Evolutionary conservation across 352 stramenopile genomes (phyloP).

Genomic region (Thalassiosira gravida): DNA sequence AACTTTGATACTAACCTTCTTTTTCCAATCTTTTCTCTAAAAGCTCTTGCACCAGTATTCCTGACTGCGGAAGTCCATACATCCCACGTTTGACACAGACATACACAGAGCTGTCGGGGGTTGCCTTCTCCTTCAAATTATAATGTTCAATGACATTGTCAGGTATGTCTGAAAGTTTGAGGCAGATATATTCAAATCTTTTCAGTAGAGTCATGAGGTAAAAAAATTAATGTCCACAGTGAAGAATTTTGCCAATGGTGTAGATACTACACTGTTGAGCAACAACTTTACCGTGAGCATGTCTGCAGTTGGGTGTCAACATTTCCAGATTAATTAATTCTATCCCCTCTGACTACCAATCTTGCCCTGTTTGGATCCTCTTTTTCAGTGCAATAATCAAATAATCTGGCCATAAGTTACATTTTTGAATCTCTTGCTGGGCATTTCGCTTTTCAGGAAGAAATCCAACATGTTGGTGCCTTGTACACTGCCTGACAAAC

Average conservation of each 20-base stretch:
- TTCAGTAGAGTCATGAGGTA: conserved; percentile 26
- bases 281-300: conserved; percentile 28
- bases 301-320: conserved; percentile 20
- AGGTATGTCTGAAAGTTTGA: not conserved
- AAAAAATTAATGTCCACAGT: conserved; percentile 38
- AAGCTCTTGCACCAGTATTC: conserved; percentile 22
- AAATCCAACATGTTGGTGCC: conserved; percentile 18
- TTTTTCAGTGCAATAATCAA: conserved; percentile 1
- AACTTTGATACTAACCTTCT: conserved; percentile 13
- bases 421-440: not conserved
- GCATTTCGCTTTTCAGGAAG: conserved; percentile 6
- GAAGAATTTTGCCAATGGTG: conserved; percentile 18
- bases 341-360: conserved; percentile 1
- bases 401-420: conserved; percentile 9
- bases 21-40: conserved; percentile 7
- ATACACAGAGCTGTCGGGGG: conserved; percentile 22
- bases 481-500: not conserved
- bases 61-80: conserved; percentile 40
- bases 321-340: not conserved
- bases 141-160: not conserved
- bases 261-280: conserved; percentile 41
- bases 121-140: not conserved
- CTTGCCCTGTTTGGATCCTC: not conserved
- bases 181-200: conserved; percentile 37
- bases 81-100: conserved; percentile 33